Evolutionary conservation across 2,329 filamentous ascomycete genomes (phyloP), one percentile per base, ranked within the genome.

Genomic region (Pseudocercospora fijiensis): DNA sequence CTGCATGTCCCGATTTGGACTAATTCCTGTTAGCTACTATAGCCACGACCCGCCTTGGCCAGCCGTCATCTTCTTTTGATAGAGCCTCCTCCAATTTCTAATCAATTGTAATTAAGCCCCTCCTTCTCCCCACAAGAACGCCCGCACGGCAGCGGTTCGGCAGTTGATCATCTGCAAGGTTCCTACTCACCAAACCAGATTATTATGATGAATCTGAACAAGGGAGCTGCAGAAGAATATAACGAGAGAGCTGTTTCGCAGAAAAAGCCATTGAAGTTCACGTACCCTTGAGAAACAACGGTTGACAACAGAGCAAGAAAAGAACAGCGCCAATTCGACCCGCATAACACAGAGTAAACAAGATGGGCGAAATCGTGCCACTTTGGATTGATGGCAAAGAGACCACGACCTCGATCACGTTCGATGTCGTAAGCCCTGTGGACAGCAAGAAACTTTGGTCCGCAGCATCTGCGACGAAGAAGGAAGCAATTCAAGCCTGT

Each of bases 371-470:
- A 18, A 41, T 66, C 13, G 68, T 74, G 26, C 81, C 82, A 20
- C 78, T 83, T 65, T 77, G 80, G 69, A 82, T 83, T 69, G 78
- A 81, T 61, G 81, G 81, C 70, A 73, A 81, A 66, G 80, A 86
- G 61, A 73, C 81, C 59, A 74, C 71, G 5, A 80, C 84, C 2
- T 71, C 74, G 1, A 80, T 77, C 33, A 82, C 81, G 28, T 87
- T 87, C 70, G 75, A 83, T 57, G 83, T 91, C 37, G 77, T 81
- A 67, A 85, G 81, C 57, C 89, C 89, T 2, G 72, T 76, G 8
- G 81, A 81, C 56, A 71, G 85, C 76, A 70, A 85, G 73, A 72
- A 84, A 13, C 73, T 86, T 43, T 80, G 87, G 72, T 79, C 84
- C 66, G 81, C 82, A 62, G 85, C 84, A 62, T 81, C 83, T 33